Base-by-base conservation (phyloP, 768 basidiomycete species). In the Leccinum disarticulatum region DNA sequence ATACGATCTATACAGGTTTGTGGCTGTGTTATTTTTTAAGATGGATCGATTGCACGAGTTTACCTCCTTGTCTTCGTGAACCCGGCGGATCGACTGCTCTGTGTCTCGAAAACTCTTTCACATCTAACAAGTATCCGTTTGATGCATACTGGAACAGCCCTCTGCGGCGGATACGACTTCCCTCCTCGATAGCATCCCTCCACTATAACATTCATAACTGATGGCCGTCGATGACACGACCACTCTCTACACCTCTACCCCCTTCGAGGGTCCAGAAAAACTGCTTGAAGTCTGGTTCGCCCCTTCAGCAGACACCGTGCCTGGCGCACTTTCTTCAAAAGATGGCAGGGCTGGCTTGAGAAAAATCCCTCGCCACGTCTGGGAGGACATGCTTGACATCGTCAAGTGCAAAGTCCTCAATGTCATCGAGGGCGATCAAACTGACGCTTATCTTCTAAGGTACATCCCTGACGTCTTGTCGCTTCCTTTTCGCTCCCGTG, bases 221-320 rank as follows among this genome's bases (percentile, higher is more conserved):
- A 76, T 74, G 71, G 64, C 73, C 54, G 17, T 65, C 22, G 61
- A 62, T 63, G 61, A 68, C 59, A 54, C 65, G 36, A 60, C 55
- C 51, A 28, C 62, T 28, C 64, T 70, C 60, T 68, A 74, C 36
- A 41, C 61, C 17, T 77, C 79, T 52, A 75, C 82, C 36, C 89
- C 90, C 14, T 96, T 95, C 66, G 94, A 95, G 74, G 95, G 95
- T 22, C 90, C 94, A 61, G 95, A 96, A 78, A 96, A 96, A 72
- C 83, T 98, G 46, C 84, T 98, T 50, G 97, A 99, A 78, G 85
- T 98, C 53, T 98, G 97, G 97, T 98, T 98, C 76, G 87, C 91
- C 1, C 92, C 93, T 13, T 88, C 88, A 8, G 76, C 87, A 6
- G 80, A 82, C 9, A 75, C 81, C 28, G 78, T 91, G 9, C 83